phyloP scores from a whole-genome alignment of 2,329 filamentous ascomycete species.

The Eutypa lata region DNA sequence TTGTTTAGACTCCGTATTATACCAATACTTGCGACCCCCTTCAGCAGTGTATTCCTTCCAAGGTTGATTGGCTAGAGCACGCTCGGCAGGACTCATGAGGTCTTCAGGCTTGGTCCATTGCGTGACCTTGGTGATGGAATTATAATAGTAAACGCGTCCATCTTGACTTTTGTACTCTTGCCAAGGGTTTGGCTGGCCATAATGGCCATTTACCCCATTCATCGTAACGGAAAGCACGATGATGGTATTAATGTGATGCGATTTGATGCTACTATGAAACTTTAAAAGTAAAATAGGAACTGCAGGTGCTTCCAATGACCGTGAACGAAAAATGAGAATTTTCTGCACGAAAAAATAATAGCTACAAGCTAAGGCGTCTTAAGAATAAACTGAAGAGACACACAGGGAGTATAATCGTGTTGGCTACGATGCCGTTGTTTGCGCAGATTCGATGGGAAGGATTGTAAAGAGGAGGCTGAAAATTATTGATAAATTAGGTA shows the following conservation, averaged over 20 bases:
- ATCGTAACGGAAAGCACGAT: constrained; percentile 37
- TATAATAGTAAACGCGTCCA: constrained; percentile 89
- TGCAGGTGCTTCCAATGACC: too few species aligned
- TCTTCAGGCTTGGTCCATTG: constrained; percentile 95
- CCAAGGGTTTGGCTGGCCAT: constrained; percentile 61
- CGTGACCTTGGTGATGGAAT: constrained; percentile 78
- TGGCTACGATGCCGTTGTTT: too few species aligned
- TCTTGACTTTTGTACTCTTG: constrained; percentile 78
- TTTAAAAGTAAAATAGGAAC: too few species aligned
- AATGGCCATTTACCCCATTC: constrained; percentile 53
- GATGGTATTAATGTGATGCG: not conserved
- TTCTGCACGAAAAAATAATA: too few species aligned
- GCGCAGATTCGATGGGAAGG: too few species aligned
- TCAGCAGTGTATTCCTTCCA: constrained; percentile 92
- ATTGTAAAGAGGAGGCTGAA: too few species aligned
- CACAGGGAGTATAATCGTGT: not conserved
- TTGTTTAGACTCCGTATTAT: constrained; percentile 85
- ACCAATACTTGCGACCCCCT: constrained; percentile 91
- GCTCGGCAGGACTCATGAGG: constrained; percentile 80
- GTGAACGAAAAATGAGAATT: too few species aligned
- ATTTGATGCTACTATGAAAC: too few species aligned
- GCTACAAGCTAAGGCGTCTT: too few species aligned
- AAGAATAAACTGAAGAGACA: not conserved
- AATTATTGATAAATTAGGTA: too few species aligned
- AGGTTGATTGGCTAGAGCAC: constrained; percentile 74